phyloP scores from a whole-genome alignment of 2,329 filamentous ascomycete species.

The Penicillium sp. region DNA sequence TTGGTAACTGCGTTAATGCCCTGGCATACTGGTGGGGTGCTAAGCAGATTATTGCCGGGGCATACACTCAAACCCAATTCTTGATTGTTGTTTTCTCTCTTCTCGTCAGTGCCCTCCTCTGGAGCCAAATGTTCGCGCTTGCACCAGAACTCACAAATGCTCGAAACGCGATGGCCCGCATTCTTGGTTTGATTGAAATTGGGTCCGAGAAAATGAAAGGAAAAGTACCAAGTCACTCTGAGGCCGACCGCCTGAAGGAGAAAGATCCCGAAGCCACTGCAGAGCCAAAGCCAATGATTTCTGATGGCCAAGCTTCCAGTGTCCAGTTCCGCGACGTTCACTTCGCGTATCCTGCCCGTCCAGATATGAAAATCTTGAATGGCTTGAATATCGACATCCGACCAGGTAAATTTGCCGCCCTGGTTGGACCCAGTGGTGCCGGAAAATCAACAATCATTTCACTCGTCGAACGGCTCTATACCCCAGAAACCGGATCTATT shows the following conservation, averaged over 20 bases:
- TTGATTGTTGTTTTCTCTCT: slow-evolving; percentile 74
- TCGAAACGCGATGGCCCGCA: slow-evolving; percentile 62
- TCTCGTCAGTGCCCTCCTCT: slow-evolving; percentile 72
- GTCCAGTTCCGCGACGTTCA: slow-evolving; percentile 64
- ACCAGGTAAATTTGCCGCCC: slow-evolving; percentile 48
- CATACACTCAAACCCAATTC: slow-evolving; percentile 70
- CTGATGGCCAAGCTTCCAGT: slow-evolving; percentile 36
- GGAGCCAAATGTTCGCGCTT: slow-evolving; percentile 74
- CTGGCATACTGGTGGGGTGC: slow-evolving; percentile 82
- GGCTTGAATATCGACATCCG: slow-evolving; percentile 59
- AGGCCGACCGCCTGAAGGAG: slow-evolving; percentile 19
- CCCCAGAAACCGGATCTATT: slow-evolving; percentile 54
- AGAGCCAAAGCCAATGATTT: slow-evolving; percentile 21
- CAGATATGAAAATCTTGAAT: slow-evolving; percentile 62
- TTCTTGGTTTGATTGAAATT: slow-evolving; percentile 51
- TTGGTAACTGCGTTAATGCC: slow-evolving; percentile 70
- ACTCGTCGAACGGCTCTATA: slow-evolving; percentile 60
- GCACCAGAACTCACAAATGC: slow-evolving; percentile 76
- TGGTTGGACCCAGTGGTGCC: slow-evolving; percentile 71
- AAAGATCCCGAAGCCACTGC: slow-evolving; percentile 28
- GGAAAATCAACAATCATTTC: slow-evolving; percentile 71
- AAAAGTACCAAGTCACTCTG: slow-evolving; percentile 16
- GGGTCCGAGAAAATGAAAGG: slow-evolving; percentile 39
- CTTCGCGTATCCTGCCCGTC: slow-evolving; percentile 69
- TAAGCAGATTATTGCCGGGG: slow-evolving; percentile 68